Evolutionary conservation across 1,139 yeast species (phyloP).

Genomic region (Saccharomycopsis hybrid): DNA sequence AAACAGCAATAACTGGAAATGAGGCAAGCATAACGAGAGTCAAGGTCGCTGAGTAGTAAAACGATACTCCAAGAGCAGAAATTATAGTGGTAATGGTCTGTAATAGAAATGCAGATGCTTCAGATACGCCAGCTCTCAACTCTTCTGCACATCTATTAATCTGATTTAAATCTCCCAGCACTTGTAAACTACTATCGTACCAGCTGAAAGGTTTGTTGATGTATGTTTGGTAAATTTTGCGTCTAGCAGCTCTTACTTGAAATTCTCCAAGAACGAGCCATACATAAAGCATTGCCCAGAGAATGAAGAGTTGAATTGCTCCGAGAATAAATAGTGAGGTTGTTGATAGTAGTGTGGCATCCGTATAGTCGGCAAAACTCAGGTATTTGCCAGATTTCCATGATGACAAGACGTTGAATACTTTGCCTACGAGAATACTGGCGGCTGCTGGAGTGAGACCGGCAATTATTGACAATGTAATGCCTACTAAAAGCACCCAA

Average conservation of each 20-base stretch:
- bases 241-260: constrained; percentile 57
- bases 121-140: constrained; percentile 61
- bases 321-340: constrained; percentile 56
- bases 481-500: background rate
- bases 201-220: constrained; percentile 40
- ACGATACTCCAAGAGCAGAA: constrained; percentile 58
- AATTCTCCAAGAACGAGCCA: constrained; percentile 75
- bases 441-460: constrained; percentile 57
- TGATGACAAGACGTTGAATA: constrained; percentile 46
- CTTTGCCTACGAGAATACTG: constrained; percentile 59
- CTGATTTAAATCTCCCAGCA: constrained; percentile 61
- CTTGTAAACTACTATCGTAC: constrained; percentile 51
- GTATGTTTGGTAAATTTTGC: constrained; percentile 34
- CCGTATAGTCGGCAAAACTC: constrained; percentile 33
- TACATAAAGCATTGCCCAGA: constrained; percentile 48
- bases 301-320: constrained; percentile 41
- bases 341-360: constrained; percentile 41
- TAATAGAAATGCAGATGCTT: constrained; percentile 51
- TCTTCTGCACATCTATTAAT: constrained; percentile 76
- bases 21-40: constrained; percentile 69
- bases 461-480: constrained; percentile 31
- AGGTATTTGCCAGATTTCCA: constrained; percentile 32
- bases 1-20: constrained; percentile 55
- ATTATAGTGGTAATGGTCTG: constrained; percentile 47
- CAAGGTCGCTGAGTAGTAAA: constrained; percentile 76